phyloP scores from a whole-genome alignment of 345 rosid species.

The Linum usitatissimum region DNA sequence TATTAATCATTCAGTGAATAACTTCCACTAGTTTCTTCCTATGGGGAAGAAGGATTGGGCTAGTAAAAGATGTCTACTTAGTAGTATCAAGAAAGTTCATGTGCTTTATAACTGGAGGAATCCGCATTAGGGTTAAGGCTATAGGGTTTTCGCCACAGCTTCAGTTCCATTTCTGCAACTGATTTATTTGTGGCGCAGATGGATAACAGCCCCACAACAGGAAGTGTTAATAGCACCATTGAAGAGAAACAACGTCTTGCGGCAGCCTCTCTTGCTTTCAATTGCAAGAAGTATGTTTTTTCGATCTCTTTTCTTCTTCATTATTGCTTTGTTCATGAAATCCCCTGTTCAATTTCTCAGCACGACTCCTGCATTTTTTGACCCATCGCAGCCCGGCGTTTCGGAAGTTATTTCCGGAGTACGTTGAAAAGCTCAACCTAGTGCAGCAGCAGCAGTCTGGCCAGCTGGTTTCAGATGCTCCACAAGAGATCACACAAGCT shows the following conservation, averaged over 20 bases:
- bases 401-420: slow-evolving; percentile 87
- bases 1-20: too few species aligned
- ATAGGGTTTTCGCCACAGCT: too few species aligned
- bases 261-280: slow-evolving; percentile 81
- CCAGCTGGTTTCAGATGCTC: slow-evolving; percentile 5
- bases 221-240: slow-evolving; percentile 71
- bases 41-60: too few species aligned
- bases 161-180: too few species aligned
- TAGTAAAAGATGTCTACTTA: too few species aligned
- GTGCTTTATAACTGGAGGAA: too few species aligned
- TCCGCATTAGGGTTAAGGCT: too few species aligned
- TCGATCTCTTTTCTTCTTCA: slow-evolving; percentile 1
- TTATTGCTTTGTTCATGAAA: neutral
- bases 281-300: slow-evolving; percentile 80
- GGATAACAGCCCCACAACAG: slow-evolving; percentile 97
- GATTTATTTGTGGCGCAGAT: slow-evolving; percentile 33
- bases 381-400: slow-evolving; percentile 57
- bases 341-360: neutral
- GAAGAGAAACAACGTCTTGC: slow-evolving; percentile 86
- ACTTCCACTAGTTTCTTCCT: too few species aligned
- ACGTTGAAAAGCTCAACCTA: slow-evolving; percentile 56
- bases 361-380: neutral
- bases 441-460: too few species aligned
- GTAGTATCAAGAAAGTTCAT: too few species aligned
- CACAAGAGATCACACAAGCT: slow-evolving; percentile 33